These are phyloP conservation scores for Stemphylium vesicarium DNA, from an alignment of 2,329 filamentous ascomycete genomes.

Conservation along the genomic window DNA sequence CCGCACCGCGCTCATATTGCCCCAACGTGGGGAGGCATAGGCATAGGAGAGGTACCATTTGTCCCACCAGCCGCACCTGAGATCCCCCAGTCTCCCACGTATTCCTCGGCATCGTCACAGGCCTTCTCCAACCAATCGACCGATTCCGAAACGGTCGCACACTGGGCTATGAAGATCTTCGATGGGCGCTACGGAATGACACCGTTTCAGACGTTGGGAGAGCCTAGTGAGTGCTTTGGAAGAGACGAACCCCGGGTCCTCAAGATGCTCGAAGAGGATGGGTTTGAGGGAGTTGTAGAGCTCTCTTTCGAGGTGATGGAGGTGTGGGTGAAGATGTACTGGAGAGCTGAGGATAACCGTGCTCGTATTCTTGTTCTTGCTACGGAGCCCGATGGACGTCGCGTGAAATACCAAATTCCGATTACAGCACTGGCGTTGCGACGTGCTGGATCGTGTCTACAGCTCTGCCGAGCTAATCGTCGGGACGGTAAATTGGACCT, in stretches of 20 bases:
- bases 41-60: constrained; percentile 40
- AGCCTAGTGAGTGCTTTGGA: constrained; percentile 44
- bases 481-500: constrained; percentile 53
- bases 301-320: constrained; percentile 56
- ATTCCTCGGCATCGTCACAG: constrained; percentile 52
- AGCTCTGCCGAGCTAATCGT: constrained; percentile 48
- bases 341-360: constrained; percentile 58
- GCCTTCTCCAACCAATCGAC: constrained; percentile 48
- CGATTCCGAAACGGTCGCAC: constrained; percentile 42
- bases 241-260: constrained; percentile 45
- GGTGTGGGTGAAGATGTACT: constrained; percentile 58
- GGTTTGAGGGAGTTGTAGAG: constrained; percentile 51
- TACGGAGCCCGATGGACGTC: constrained; percentile 48
- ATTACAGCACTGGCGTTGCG: constrained; percentile 56
- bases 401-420: constrained; percentile 57
- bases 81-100: constrained; percentile 51
- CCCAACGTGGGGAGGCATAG: constrained; percentile 25
- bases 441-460: constrained; percentile 51
- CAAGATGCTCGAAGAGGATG: constrained; percentile 45
- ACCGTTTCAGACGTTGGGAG: constrained; percentile 43
- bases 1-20: constrained; percentile 26
- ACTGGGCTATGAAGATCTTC: constrained; percentile 55
- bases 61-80: constrained; percentile 47
- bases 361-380: constrained; percentile 61
- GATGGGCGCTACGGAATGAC: constrained; percentile 51